Percentiles rank a stretch among this genome's conserved stretches.
phyloP scores from a whole-genome alignment of 139 green algal species.

The Tetratostichococcus sp. region DNA sequence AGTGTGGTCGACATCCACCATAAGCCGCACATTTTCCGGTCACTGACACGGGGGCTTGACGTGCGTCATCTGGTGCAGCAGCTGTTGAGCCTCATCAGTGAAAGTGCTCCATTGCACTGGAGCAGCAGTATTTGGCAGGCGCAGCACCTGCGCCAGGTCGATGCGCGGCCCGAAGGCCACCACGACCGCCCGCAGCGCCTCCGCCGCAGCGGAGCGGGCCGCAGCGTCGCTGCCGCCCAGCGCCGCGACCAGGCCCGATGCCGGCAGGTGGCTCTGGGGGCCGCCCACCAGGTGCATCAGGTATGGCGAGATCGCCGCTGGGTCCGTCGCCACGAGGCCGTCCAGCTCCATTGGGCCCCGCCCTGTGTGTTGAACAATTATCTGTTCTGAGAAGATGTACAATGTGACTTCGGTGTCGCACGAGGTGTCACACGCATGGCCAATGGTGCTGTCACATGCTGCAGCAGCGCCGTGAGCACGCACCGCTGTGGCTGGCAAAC shows the following conservation, averaged over 20 bases:
- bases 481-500: background rate
- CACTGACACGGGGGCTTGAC: no score
- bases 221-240: background rate
- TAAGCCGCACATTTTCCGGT: no score
- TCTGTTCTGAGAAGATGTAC: background rate
- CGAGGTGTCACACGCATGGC: no score
- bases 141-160: background rate
- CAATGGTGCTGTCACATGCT: no score
- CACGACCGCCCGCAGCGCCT: background rate
- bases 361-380: background rate
- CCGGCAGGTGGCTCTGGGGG: background rate
- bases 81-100: no score
- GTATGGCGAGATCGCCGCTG: background rate
- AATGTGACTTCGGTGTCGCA: background rate
- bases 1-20: no score
- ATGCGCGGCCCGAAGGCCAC: background rate
- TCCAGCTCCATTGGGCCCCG: background rate
- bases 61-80: no score
- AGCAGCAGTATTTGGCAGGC: no score
- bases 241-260: background rate
- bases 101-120: no score
- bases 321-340: background rate
- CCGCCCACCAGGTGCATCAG: background rate
- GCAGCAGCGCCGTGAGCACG: background rate
- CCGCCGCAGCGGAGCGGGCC: background rate